Conservation (phyloP, 2,329 filamentous ascomycete genomes). For the Neonectria neomacrospora region DNA sequence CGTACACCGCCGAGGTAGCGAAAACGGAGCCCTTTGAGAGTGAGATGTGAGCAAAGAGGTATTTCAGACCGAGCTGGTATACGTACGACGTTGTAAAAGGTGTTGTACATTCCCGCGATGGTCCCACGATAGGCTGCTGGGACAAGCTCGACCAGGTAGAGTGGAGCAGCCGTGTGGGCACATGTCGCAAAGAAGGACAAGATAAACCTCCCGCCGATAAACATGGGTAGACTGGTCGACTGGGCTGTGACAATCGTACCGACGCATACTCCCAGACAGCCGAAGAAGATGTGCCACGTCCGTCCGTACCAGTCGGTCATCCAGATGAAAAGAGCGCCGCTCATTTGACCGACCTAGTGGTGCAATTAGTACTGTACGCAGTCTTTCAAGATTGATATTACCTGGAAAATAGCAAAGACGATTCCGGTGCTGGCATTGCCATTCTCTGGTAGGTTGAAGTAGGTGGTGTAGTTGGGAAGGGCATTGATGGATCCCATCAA, state of each 20-base stretch:
- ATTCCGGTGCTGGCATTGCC: constrained; percentile 56
- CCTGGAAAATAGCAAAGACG: constrained; percentile 55
- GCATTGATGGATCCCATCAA: constrained; percentile 59
- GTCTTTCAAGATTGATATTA: background rate
- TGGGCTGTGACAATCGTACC: constrained; percentile 62
- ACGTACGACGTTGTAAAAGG: constrained; percentile 51
- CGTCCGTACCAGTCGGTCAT: constrained; percentile 58
- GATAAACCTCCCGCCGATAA: constrained; percentile 64
- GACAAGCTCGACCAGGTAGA: constrained; percentile 69
- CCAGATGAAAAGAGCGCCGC: constrained; percentile 55
- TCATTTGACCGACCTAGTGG: constrained; percentile 54
- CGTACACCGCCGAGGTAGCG: constrained; percentile 30
- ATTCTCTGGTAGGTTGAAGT: constrained; percentile 50
- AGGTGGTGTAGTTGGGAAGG: constrained; percentile 53
- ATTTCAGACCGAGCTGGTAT: background rate
- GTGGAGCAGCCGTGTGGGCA: constrained; percentile 65
- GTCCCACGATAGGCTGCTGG: constrained; percentile 69
- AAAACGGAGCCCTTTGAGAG: constrained; percentile 40
- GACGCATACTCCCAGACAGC: constrained; percentile 61
- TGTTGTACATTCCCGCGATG: constrained; percentile 64
- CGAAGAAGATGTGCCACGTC: constrained; percentile 56
- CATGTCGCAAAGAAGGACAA: constrained; percentile 66
- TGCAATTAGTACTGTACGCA: background rate
- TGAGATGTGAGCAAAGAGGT: background rate
- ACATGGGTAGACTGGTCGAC: constrained; percentile 54